Conservation (phyloP, 2,329 filamentous ascomycete genomes). For the Epichloe gansuensis region DNA sequence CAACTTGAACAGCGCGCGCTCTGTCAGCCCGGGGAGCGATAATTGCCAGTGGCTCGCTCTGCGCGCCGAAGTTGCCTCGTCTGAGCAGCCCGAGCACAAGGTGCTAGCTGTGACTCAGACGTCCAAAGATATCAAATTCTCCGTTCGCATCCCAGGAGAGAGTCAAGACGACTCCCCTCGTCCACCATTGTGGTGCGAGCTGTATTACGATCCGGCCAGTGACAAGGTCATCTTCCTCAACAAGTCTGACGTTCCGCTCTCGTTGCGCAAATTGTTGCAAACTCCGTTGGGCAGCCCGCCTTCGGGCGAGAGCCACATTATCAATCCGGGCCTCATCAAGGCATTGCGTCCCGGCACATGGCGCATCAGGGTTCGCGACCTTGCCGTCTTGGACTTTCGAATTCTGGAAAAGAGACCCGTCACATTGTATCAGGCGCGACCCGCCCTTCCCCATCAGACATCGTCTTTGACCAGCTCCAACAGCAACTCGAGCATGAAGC, state of each 20-base stretch:
- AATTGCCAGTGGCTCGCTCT: conserved; percentile 45
- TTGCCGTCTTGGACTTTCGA: conserved; percentile 43
- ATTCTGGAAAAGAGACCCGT: conserved; percentile 42
- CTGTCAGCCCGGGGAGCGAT: conserved; percentile 42
- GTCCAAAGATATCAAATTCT: conserved; percentile 46
- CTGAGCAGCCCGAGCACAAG: conserved; percentile 40
- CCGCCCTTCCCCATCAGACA: conserved; percentile 16
- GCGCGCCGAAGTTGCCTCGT: conserved; percentile 38
- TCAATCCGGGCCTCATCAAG: conserved; percentile 31
- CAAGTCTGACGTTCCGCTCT: conserved; percentile 40
- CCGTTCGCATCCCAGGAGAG: conserved; percentile 40
- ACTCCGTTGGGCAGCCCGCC: conserved; percentile 24
- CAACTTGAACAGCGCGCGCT: conserved; percentile 35
- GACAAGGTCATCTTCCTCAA: conserved; percentile 45
- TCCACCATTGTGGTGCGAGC: conserved; percentile 44
- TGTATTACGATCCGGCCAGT: conserved; percentile 47
- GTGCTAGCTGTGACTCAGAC: conserved; percentile 49
- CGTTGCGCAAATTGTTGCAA: conserved; percentile 32
- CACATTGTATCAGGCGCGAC: conserved; percentile 22
- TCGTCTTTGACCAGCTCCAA: conserved; percentile 20
- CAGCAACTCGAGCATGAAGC: conserved; percentile 35
- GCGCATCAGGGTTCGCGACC: conserved; percentile 37
- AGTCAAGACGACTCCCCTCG: conserved; percentile 28
- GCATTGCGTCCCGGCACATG: conserved; percentile 42
- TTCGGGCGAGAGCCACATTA: conserved; percentile 29